Conservation (phyloP, 2,329 filamentous ascomycete genomes). For the Fusarium pseudoanthophilum region DNA sequence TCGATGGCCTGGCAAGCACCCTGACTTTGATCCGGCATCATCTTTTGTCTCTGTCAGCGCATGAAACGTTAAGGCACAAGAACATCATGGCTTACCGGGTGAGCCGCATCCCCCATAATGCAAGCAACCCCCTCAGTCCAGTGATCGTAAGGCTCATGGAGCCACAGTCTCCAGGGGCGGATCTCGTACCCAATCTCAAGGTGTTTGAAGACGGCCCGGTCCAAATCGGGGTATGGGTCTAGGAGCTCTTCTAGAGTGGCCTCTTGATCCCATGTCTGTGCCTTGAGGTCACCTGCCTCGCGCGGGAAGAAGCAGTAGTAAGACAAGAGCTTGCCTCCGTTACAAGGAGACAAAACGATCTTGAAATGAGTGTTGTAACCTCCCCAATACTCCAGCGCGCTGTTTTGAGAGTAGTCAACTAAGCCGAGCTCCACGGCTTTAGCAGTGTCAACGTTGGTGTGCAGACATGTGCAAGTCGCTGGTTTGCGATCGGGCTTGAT, state of each 20-base stretch:
- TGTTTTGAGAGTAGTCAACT: background rate
- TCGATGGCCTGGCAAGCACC: background rate
- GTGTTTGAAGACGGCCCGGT: background rate
- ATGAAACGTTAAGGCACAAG: background rate
- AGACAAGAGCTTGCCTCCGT: background rate
- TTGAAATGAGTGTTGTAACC: background rate
- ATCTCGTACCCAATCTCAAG: background rate
- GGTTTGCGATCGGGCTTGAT: background rate
- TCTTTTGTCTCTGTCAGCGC: background rate
- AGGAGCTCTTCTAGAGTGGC: background rate
- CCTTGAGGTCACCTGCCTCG: background rate
- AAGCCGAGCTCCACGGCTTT: background rate
- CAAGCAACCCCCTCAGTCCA: background rate
- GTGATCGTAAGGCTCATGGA: background rate
- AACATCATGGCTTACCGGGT: background rate
- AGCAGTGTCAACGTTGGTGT: background rate
- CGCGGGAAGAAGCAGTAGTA: slow-evolving; percentile 5
- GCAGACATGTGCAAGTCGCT: background rate
- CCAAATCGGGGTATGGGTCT: background rate
- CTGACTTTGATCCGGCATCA: slow-evolving; percentile 6
- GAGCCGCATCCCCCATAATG: background rate
- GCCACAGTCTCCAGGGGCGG: background rate
- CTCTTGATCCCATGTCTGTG: background rate
- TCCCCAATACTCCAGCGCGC: background rate
- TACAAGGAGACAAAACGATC: slow-evolving; percentile 2